Evolutionary conservation across 2,329 filamentous ascomycete species (phyloP), one percentile per base, ranked within the genome.

Genomic region (Huntiella moniliformis): DNA sequence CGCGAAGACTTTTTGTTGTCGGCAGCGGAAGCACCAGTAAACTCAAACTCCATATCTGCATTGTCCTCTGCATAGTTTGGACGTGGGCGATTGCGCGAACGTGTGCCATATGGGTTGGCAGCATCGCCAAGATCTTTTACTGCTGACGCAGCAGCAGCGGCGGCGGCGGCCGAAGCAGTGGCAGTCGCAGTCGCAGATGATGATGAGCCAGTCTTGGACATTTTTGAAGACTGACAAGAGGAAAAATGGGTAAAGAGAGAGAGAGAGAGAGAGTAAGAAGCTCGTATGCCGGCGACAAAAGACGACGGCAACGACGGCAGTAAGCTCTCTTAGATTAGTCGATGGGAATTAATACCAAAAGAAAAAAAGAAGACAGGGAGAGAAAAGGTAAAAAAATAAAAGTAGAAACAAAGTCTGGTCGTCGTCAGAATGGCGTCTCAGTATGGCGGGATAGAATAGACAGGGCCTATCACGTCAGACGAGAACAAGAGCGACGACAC

Each of bases 41-140:
- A 88, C 60, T 86, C 84, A 59, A 71, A 63, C 50, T 96, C 91
- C 62, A 83, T 77, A 56, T 96, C 88, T 18, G 22, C 88, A 63
- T 74, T 82, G 62, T 88, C 83, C 64, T 98, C 91, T 43, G 91
- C 88, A 62, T 98, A 98, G 63, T 98, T 98, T 53, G 81, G 78
- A 54, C 91, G 82, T 54, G 81, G 72, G 57, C 87, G 80, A 63
- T 93, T 93, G 60, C 91, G 82, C 55, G 87, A 95, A 56, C 87
- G 81, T 59, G 91, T 98, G 57, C 88, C 88, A 63, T 98, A 95
- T 41, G 77, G 78, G 54, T 76, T 77, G 43, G 79, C 67, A 48
- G 58, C 65, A 53, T 71, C 70, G 54, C 64, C 58, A 52, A 63
- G 63, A 52, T 58, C 60, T 50, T 74, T 72, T 57, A 70, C 74